Conservation (phyloP, 2,329 filamentous ascomycete species). For the Eurotiales sp. region DNA sequence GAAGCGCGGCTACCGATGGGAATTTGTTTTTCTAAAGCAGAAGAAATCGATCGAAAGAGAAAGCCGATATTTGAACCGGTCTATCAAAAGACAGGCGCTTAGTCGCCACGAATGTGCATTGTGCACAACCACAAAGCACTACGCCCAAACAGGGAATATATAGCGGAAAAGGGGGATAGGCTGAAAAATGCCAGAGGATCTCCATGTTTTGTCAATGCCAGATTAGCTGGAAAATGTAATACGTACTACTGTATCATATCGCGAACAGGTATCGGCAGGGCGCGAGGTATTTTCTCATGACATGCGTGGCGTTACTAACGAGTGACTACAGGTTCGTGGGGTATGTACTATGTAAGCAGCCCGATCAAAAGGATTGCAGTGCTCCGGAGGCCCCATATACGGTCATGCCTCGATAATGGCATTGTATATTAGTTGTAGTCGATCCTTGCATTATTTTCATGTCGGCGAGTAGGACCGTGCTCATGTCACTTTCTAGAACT, state of each 20-base stretch:
- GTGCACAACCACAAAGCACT: background rate
- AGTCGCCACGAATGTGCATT: background rate
- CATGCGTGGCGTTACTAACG: slow-evolving; percentile 7
- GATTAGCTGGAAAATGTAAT: background rate
- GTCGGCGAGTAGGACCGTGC: too few relatives aligned
- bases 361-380: background rate
- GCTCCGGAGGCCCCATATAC: background rate
- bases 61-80: too few relatives aligned
- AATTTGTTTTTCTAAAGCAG: too few relatives aligned
- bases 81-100: background rate
- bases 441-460: background rate
- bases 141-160: slow-evolving; percentile 1
- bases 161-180: background rate
- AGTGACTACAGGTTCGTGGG: slow-evolving; percentile 1
- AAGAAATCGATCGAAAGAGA: too few relatives aligned
- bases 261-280: too few relatives aligned
- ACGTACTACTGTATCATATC: too few relatives aligned
- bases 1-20: too few relatives aligned
- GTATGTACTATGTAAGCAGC: background rate
- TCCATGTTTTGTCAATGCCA: background rate
- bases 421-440: background rate
- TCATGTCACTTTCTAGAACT: background rate
- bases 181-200: background rate
- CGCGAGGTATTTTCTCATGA: slow-evolving; percentile 5
- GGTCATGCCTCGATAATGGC: background rate